Base-by-base conservation (phyloP, 1,284 basidiomycete genomes). In the Trichosporon sp. region DNA sequence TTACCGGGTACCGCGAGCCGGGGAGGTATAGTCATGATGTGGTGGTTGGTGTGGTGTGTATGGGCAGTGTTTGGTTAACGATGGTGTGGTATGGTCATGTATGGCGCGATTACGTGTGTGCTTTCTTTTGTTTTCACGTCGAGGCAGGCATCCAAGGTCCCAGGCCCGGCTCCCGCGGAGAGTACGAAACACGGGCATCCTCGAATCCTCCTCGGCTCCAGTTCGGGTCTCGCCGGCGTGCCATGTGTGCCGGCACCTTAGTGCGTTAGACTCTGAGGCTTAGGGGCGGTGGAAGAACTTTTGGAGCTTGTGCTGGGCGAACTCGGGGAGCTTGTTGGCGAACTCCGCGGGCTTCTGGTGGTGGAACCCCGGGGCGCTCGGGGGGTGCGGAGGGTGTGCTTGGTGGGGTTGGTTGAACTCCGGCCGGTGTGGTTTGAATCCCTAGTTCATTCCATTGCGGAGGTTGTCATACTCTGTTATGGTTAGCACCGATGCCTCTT, bases 401-500 rank as follows among this genome's bases (percentile, higher is more conserved):
- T n/a, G 25, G 25, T 21, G 23, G 25, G 51, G 51, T 12, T 56
- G 25, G 21, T 56, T 23, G 25, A 27, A 27, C 27, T 56, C 25
- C 25, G 23, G 51, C 21, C 23, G 38, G 38, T 42, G 51, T 27
- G 23, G 51, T 15, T 27, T 56, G 56, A 60, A 23, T 27, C 25
- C 27, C 67, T 68, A 68, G 62, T 68, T 66, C 65, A 70, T 69
- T 21, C 69, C 69, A 8, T 69, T 71, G 35, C 70, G 70, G 31
- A 73, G 70, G 53, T 73, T 73, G 47, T 71, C 72, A 62, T 73
- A 73, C 53, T 64, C 71, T 72, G 66, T 15, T n/a, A 11, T 5
- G 2, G 27, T 68, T 13, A 69, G 66, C 53, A 2, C 29, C 56
- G 18, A 13, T n/a, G 15, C n/a, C 15, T 58, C 18, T 60, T 60